phyloP scores from a whole-genome alignment of 1,139 yeast species.

The Suhomyces chickasaworum region DNA sequence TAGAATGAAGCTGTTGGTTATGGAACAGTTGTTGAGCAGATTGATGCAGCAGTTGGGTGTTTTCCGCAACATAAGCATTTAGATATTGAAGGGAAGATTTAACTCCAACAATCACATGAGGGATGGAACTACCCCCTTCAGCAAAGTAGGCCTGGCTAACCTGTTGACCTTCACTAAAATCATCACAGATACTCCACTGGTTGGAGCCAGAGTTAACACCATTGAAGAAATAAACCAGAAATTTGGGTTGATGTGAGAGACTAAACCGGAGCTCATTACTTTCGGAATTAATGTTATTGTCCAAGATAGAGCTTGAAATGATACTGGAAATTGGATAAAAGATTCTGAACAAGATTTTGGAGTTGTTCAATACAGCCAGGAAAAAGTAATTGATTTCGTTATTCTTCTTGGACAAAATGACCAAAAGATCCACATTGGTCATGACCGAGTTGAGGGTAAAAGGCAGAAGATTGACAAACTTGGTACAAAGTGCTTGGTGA shows the following conservation, averaged over 20 bases:
- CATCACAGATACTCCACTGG: constrained; percentile 84
- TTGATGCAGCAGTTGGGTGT: constrained; percentile 20
- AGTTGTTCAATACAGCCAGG: constrained; percentile 65
- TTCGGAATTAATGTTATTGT: constrained; percentile 45
- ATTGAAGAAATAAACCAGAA: constrained; percentile 68
- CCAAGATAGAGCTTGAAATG: constrained; percentile 48
- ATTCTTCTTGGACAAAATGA: constrained; percentile 67
- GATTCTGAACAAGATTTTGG: constrained; percentile 68
- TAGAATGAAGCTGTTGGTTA: constrained; percentile 11
- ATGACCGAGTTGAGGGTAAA: constrained; percentile 60
- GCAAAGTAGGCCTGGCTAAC: constrained; percentile 66
- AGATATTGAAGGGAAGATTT: constrained; percentile 54
- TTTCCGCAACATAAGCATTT: constrained; percentile 55
- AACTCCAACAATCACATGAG: constrained; percentile 58
- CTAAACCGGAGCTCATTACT: constrained; percentile 55
- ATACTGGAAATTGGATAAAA: constrained; percentile 61
- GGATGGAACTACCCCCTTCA: constrained; percentile 52
- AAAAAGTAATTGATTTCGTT: constrained; percentile 74
- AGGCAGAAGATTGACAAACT: constrained; percentile 65
- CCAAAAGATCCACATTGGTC: constrained; percentile 67
- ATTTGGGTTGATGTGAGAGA: constrained; percentile 65
- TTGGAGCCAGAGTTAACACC: constrained; percentile 54
- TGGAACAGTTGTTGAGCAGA: not conserved
- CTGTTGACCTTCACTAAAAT: constrained; percentile 80
- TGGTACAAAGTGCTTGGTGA: constrained; percentile 40